Conservation (phyloP, 1,284 basidiomycete species). For the Ustilago lituana region DNA sequence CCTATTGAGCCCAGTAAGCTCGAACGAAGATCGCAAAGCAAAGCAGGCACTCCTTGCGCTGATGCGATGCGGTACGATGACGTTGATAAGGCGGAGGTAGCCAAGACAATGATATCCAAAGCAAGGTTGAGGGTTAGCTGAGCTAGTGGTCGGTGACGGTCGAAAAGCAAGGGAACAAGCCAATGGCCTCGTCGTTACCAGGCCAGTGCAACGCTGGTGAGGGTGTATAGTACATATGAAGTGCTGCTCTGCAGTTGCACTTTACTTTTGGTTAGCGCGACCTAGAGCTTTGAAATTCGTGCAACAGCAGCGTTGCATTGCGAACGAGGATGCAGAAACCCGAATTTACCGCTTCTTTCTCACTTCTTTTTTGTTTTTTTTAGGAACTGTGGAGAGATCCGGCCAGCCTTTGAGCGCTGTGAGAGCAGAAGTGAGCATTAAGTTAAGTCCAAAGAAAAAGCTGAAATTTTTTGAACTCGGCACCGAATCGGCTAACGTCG, state of each 20-base stretch:
- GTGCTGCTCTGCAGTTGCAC: too few species aligned
- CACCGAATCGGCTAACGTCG: constrained; percentile 4
- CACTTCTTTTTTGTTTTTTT: background rate
- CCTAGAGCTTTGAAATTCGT: too few species aligned
- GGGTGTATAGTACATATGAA: too few species aligned
- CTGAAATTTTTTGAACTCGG: constrained; percentile 25
- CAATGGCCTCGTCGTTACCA: background rate
- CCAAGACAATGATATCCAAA: background rate
- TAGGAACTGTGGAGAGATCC: background rate
- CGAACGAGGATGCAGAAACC: too few species aligned
- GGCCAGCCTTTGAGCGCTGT: background rate
- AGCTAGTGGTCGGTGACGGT: constrained; percentile 29
- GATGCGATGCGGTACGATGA: background rate
- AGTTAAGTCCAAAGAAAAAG: background rate
- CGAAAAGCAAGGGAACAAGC: constrained; percentile 7
- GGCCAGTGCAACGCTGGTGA: background rate
- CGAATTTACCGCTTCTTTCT: constrained; percentile 3
- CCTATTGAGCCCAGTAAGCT: too few species aligned
- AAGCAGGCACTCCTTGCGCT: background rate
- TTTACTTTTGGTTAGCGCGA: too few species aligned
- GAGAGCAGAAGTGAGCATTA: background rate
- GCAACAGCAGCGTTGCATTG: background rate
- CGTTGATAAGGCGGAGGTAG: background rate
- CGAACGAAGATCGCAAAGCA: too few species aligned
- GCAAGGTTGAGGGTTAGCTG: constrained; percentile 1